phyloP scores from a whole-genome alignment of 2,329 filamentous ascomycete genomes.

The Colletotrichum chrysophilum region DNA sequence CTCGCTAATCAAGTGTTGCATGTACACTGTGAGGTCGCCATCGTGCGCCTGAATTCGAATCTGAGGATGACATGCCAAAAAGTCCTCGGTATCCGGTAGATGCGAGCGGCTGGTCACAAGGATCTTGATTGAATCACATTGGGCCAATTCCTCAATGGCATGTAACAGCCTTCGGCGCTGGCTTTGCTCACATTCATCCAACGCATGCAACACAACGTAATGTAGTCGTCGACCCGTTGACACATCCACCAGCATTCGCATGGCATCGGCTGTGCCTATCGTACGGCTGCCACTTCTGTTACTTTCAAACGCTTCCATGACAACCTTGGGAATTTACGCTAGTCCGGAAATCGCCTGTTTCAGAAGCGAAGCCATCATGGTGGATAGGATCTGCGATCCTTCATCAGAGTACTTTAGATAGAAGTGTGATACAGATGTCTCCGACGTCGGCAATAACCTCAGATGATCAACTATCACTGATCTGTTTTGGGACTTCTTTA shows the following conservation, averaged over 20 bases:
- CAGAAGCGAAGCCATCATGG: too few relatives aligned
- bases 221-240: neutral
- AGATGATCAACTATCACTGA: too few relatives aligned
- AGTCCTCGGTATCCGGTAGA: neutral
- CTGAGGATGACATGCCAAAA: neutral
- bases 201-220: neutral
- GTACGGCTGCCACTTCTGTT: too few relatives aligned
- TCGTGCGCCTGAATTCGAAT: neutral
- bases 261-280: too few relatives aligned
- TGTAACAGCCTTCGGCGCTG: neutral
- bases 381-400: too few relatives aligned
- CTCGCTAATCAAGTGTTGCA: neutral
- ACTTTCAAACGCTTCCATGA: too few relatives aligned
- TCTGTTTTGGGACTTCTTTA: too few relatives aligned
- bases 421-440: too few relatives aligned
- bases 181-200: neutral
- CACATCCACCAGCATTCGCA: neutral
- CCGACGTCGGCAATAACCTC: too few relatives aligned
- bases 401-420: too few relatives aligned
- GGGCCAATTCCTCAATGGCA: neutral
- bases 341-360: too few relatives aligned
- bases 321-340: too few relatives aligned
- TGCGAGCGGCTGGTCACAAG: neutral
- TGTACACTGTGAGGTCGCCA: neutral
- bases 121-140: neutral